Evolutionary conservation across 352 stramenopile genomes (phyloP).

Genomic region (Globisporangium rhizosaccharum): DNA sequence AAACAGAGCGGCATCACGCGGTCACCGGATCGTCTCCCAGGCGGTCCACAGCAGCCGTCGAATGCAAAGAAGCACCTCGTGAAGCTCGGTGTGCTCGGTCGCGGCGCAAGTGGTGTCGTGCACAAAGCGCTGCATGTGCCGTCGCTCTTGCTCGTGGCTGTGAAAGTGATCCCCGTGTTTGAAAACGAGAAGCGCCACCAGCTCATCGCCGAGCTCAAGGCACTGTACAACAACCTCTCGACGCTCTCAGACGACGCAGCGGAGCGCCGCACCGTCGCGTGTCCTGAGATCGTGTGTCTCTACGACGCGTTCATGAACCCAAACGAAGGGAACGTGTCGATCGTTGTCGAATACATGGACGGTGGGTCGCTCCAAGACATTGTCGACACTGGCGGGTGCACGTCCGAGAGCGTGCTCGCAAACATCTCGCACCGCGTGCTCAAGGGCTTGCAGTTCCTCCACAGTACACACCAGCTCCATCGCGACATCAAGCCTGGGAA

Average conservation of each 20-base stretch:
- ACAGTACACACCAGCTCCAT: slow-evolving; percentile 87
- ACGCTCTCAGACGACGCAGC: slow-evolving; percentile 52
- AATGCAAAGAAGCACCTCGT: slow-evolving; percentile 81
- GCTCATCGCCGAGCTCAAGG: slow-evolving; percentile 81
- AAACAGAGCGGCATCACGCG: slow-evolving; percentile 76
- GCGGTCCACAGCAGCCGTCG: slow-evolving; percentile 27
- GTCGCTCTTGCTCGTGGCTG: slow-evolving; percentile 82
- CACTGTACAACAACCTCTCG: slow-evolving; percentile 84
- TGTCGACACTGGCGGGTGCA: slow-evolving; percentile 85
- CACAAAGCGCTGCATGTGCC: slow-evolving; percentile 88
- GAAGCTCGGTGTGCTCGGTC: slow-evolving; percentile 74
- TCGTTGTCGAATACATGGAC: slow-evolving; percentile 96
- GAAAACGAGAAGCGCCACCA: slow-evolving; percentile 87
- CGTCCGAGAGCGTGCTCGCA: slow-evolving; percentile 82
- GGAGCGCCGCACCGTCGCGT: slow-evolving; percentile 45
- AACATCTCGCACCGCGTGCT: slow-evolving; percentile 87
- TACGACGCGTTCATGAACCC: slow-evolving; percentile 94
- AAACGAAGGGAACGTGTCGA: slow-evolving; percentile 87
- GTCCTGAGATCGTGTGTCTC: slow-evolving; percentile 86
- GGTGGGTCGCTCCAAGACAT: slow-evolving; percentile 92
- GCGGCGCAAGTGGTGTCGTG: slow-evolving; percentile 84
- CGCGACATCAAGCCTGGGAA: slow-evolving; percentile 95
- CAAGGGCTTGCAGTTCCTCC: slow-evolving; percentile 86
- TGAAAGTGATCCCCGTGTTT: slow-evolving; percentile 90
- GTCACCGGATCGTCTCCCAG: slow-evolving; percentile 38